Conservation (phyloP, 441 rosid species). For the Jatropha multifida region DNA sequence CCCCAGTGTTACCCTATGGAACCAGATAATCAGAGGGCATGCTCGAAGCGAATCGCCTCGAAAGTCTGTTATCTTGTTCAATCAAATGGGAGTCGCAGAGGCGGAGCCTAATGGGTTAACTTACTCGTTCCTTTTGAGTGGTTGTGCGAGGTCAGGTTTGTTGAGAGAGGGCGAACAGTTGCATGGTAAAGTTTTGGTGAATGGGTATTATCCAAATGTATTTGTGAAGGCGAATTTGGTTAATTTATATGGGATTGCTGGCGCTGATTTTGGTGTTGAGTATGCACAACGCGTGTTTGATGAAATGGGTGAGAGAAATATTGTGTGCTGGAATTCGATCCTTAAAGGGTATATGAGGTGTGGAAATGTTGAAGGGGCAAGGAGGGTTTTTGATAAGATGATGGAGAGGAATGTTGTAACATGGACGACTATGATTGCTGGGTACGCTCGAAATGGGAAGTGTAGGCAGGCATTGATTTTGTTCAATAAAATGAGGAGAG, state of each 20-base stretch:
- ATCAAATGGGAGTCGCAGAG: slow-evolving; percentile 35
- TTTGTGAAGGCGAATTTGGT: slow-evolving; percentile 44
- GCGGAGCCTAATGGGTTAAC: slow-evolving; percentile 46
- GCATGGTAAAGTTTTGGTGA: slow-evolving; percentile 39
- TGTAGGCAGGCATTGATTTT: slow-evolving; percentile 43
- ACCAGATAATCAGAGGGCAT: slow-evolving; percentile 47
- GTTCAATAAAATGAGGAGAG: slow-evolving; percentile 46
- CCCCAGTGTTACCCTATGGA: slow-evolving; percentile 49
- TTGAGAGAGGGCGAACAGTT: slow-evolving; percentile 46
- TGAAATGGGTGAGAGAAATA: slow-evolving; percentile 48
- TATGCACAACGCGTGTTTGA: slow-evolving; percentile 46
- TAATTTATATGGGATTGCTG: slow-evolving; percentile 31
- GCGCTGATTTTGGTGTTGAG: slow-evolving; percentile 14
- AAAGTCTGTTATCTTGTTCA: slow-evolving; percentile 34
- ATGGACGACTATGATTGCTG: slow-evolving; percentile 51
- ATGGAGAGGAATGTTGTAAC: slow-evolving; percentile 48
- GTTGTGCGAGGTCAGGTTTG: slow-evolving; percentile 35
- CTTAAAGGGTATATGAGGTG: slow-evolving; percentile 42
- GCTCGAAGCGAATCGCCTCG: slow-evolving; percentile 31
- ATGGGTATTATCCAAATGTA: slow-evolving; percentile 41
- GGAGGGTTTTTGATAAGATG: slow-evolving; percentile 45
- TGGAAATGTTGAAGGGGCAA: slow-evolving; percentile 36
- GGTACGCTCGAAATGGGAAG: slow-evolving; percentile 43
- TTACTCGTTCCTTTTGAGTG: slow-evolving; percentile 46
- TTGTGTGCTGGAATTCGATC: slow-evolving; percentile 52